Evolutionary conservation across 2,329 filamentous ascomycete genomes (phyloP).

Genomic region (Ophiostoma sp.): DNA sequence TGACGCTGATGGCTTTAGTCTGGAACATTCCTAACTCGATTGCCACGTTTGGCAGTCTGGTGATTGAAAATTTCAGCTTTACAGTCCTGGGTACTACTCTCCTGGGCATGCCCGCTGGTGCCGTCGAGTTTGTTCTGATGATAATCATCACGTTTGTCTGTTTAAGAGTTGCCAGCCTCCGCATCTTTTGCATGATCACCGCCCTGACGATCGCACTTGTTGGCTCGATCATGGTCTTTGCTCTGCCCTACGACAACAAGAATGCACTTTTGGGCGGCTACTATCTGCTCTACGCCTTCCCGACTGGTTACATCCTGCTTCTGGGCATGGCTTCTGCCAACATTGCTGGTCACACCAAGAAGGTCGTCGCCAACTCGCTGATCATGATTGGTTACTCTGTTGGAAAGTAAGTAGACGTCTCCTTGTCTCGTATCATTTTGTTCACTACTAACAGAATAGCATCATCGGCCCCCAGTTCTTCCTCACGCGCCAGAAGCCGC

Average conservation of each 20-base stretch:
- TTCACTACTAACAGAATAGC: not conserved
- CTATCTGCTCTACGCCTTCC: not conserved
- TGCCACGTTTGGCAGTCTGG: not conserved
- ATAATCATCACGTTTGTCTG: not conserved
- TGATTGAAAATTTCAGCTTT: not conserved
- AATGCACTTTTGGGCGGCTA: not conserved
- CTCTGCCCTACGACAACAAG: not conserved
- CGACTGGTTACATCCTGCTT: not conserved
- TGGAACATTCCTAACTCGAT: not conserved
- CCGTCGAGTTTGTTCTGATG: not conserved
- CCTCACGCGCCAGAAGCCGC: not conserved
- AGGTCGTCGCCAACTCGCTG: not conserved
- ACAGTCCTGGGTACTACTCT: not conserved
- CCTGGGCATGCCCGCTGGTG: not conserved
- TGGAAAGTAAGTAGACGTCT: not conserved
- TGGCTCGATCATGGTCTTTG: not conserved
- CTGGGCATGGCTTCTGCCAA: not conserved
- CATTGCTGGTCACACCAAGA: not conserved
- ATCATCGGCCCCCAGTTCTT: not conserved
- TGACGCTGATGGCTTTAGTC: not conserved
- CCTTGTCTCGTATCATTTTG: too few relatives aligned
- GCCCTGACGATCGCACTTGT: not conserved
- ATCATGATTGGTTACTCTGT: not conserved
- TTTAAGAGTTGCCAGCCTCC: not conserved
- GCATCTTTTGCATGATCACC: not conserved